These are phyloP conservation scores for Xylaria sp. DNA, from an alignment of 2,329 filamentous ascomycete genomes.

Conservation along the genomic window DNA sequence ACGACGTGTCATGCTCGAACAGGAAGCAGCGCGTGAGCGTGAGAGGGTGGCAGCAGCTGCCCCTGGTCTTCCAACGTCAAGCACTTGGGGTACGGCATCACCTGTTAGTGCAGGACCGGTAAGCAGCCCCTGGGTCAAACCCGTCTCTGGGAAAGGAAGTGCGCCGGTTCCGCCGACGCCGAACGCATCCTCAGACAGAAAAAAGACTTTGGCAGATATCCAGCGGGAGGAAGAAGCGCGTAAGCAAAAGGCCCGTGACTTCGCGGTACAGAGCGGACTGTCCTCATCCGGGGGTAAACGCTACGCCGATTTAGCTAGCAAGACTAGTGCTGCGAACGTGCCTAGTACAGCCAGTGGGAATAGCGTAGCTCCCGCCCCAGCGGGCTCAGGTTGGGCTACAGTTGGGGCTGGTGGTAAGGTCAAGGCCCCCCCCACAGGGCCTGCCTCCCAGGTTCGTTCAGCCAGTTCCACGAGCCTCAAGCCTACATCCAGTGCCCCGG, in stretches of 20 bases:
- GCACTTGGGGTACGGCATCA: conserved; percentile 87
- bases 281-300: conserved; percentile 76
- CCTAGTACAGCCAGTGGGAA: conserved; percentile 56
- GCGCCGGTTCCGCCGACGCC: conserved; percentile 49
- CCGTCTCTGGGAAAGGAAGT: conserved; percentile 59
- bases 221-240: conserved; percentile 94
- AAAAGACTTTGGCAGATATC: conserved; percentile 95
- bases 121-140: conserved; percentile 75
- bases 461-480: conserved; percentile 59
- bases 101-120: conserved; percentile 69
- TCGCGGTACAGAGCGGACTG: conserved; percentile 60
- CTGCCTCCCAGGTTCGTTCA: conserved; percentile 62
- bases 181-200: conserved; percentile 59
- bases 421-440: conserved; percentile 77
- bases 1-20: conserved; percentile 81
- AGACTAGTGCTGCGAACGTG: conserved; percentile 59
- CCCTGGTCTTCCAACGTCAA: conserved; percentile 84
- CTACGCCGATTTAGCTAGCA: conserved; percentile 93
- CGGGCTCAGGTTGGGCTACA: conserved; percentile 84
- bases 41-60: conserved; percentile 71
- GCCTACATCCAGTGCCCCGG: conserved; percentile 52
- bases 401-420: conserved; percentile 94
- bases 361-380: conserved; percentile 55
- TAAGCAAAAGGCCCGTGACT: conserved; percentile 77
- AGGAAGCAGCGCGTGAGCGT: conserved; percentile 74